Evolutionary conservation across 2,329 filamentous ascomycete species (phyloP), one percentile per base, ranked within the genome.

Genomic region (Alternaria sp.): DNA sequence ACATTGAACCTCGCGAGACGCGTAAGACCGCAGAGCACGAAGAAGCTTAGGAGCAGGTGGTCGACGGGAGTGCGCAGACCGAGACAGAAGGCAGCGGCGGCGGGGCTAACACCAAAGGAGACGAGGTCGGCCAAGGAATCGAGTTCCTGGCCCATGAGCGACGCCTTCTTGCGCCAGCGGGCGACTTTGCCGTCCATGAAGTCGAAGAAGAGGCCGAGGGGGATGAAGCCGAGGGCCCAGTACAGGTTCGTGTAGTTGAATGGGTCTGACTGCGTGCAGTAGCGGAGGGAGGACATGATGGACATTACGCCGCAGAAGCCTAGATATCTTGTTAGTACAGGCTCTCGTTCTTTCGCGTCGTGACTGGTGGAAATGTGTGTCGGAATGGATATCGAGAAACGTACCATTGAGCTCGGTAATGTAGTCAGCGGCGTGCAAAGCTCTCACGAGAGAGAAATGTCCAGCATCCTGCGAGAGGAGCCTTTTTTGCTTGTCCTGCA

Each of bases 161-260:
- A 96, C 75, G 93, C 96, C 90, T 97, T 99, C 83, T 93, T 91
- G 79, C 96, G 89, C 96, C 96, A 98, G 69, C 96, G 87, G 67
- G 96, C 96, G 59, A 99, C 94, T 79, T 94, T 96, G 77, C 96
- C 96, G 80, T 99, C 96, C 86, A 98, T 93, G 78, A 97, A 96
- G 81, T 99, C 96, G 80, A 98, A 98, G 84, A 98, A 97, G 12
- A 98, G 85, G 1, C 75, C 75, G 4, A 97, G 92, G 0, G 95
- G 95, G 81, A 98, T 91, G 81, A 97, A 93, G 5, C 85, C 88
- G 52, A 99, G 88, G 2, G 96, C 94, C 32, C 90, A 83, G 87
- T 92, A 98, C 58, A 97, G 83, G 72, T 93, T 91, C 56, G 84
- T 84, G 71, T 88, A 84, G 58, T 91, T 83, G 62, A 85, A 78